Base-by-base conservation (phyloP, 73 alveolate genomes). In the Halteria grandinella region DNA sequence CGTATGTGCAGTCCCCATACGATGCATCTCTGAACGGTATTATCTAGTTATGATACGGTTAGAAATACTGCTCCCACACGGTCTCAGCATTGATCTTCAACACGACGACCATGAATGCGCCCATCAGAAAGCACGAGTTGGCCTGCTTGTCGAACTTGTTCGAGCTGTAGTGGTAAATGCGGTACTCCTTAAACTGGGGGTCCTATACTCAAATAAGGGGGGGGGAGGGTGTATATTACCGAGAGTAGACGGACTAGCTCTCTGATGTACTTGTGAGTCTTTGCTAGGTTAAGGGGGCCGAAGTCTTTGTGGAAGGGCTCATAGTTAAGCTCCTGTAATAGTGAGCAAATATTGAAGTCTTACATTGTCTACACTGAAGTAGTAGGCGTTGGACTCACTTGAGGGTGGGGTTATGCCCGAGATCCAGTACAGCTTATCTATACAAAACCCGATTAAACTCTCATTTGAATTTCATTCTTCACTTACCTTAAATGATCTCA, bases 21-120 rank as follows among this genome's bases (percentile, higher is more conserved):
- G 83, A 32, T 3, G 97, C 97, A 71, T 90, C 95, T 43, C 97
- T 36, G 79, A 82, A 90, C 6, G 96, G 96, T 33, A 79, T 62
- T 64, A 92, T 57, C 34, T 52, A 71, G 12, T 89, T 81, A 37
- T 91, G 79, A 36, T 83, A 86, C 10, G 89, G 52, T 1, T 55
- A 44, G 40, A 86, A 71, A 6, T 31, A n/a, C n/a, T n/a, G 54
- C 24, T 54, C 89, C 89, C 94, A 84, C 15, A 79, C 95, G 18
- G 54, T 75, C 21, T 70, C 90, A 44, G 95, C 92, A 27, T 94
- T 23, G 18, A 70, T 17, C 55, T 66, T 69, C 3, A 72, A 86
- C 44, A 87, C 83, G 0, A 89, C 69, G 0, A 92, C 83, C 87
- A 77, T 69, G 49, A 78, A 89, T 1, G 94, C 95, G 0, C 95